Percentiles rank a stretch among this genome's conserved stretches.
Evolutionary conservation across 805 yeast genomes (phyloP).

Genomic region (Priceomyces haplophilus): DNA sequence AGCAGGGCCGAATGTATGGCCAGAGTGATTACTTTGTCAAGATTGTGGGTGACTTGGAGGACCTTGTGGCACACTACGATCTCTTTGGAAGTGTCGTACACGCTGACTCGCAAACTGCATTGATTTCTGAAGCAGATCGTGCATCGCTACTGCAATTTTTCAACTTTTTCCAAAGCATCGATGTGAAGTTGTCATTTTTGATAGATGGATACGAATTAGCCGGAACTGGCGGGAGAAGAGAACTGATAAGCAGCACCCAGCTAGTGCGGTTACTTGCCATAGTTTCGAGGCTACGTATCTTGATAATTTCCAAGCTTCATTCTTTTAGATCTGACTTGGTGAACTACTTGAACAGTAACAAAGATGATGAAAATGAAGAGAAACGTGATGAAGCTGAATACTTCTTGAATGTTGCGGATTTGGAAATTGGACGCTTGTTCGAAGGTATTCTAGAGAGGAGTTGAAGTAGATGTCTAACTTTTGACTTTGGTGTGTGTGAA

Average conservation of each 20-base stretch:
- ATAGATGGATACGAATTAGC: slow-evolving; percentile 28
- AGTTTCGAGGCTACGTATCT: slow-evolving; percentile 29
- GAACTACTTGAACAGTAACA: slow-evolving; percentile 2
- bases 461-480: slow-evolving; percentile 3
- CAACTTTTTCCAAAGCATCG: slow-evolving; percentile 28
- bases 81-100: slow-evolving; percentile 10
- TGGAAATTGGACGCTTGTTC: slow-evolving; percentile 36
- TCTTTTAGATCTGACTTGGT: slow-evolving; percentile 10
- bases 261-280: slow-evolving; percentile 32
- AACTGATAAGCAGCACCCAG: slow-evolving; percentile 28
- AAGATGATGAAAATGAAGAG: background rate
- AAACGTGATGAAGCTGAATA: slow-evolving; percentile 7
- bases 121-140: slow-evolving; percentile 7
- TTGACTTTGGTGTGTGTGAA: slow-evolving; percentile 2
- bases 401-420: slow-evolving; percentile 24
- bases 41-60: slow-evolving; percentile 38
- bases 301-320: slow-evolving; percentile 26
- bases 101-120: background rate
- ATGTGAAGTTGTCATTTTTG: slow-evolving; percentile 28
- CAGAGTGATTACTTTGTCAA: slow-evolving; percentile 36
- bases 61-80: slow-evolving; percentile 31
- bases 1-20: slow-evolving; percentile 24
- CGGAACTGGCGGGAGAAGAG: slow-evolving; percentile 2
- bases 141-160: slow-evolving; percentile 19
- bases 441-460: slow-evolving; percentile 38